Conservation (phyloP, 768 basidiomycete genomes). For the Termitomyces sp. region DNA sequence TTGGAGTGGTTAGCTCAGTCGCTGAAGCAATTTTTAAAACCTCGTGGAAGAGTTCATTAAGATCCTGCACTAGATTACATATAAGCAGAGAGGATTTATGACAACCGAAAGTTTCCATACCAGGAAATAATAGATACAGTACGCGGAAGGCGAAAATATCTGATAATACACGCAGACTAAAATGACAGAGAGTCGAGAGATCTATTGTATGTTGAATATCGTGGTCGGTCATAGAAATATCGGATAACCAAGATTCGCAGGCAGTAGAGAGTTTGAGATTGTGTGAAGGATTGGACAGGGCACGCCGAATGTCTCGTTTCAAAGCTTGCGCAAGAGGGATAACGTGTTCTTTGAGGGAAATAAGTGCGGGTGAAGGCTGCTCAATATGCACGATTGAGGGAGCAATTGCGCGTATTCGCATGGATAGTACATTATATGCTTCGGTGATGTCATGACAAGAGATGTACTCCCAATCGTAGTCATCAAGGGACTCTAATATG, state of each 20-base stretch:
- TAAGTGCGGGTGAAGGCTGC: conserved; percentile 21
- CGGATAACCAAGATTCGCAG: conserved; percentile 19
- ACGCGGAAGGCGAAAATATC: conserved; percentile 46
- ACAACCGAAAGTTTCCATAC: conserved; percentile 32
- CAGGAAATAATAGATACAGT: conserved; percentile 42
- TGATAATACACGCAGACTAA: conserved; percentile 49
- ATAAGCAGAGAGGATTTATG: conserved; percentile 7
- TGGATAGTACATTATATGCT: conserved; percentile 53
- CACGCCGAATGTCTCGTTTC: conserved; percentile 48
- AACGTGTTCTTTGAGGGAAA: conserved; percentile 30
- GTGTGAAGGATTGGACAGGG: conserved; percentile 32
- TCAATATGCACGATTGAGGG: conserved; percentile 15
- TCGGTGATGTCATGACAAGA: conserved; percentile 56
- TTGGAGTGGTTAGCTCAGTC: conserved; percentile 31
- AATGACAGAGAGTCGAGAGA: conserved; percentile 44
- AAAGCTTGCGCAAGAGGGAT: conserved; percentile 37
- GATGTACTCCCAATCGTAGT: conserved; percentile 31
- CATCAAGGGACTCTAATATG: conserved; percentile 43
- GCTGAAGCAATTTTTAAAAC: conserved; percentile 40
- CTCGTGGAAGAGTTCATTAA: conserved; percentile 41
- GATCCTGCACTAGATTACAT: conserved; percentile 34
- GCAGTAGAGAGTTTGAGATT: conserved; percentile 11
- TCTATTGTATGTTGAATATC: conserved; percentile 39
- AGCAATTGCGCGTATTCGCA: conserved; percentile 35
- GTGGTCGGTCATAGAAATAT: conserved; percentile 25